These are phyloP conservation scores for Eremothecium coryli DNA, from an alignment of 1,139 yeast species.

Conservation along the genomic window DNA sequence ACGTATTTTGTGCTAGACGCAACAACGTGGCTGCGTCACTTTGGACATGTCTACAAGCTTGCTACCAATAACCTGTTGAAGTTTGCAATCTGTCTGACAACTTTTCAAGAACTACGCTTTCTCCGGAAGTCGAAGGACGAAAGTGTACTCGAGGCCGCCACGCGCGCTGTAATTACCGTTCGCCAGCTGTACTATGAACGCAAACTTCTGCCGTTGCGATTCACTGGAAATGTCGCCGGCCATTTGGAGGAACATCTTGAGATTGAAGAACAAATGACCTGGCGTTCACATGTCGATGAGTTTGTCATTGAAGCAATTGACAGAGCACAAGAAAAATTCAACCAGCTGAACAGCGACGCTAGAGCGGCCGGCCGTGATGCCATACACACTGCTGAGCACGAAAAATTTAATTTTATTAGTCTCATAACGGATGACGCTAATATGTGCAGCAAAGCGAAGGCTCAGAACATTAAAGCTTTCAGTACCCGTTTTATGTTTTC, in stretches of 20 bases:
- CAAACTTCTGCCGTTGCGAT: slow-evolving; percentile 53
- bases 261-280: slow-evolving; percentile 35
- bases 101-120: slow-evolving; percentile 71
- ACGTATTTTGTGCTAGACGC: slow-evolving; percentile 66
- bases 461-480: slow-evolving; percentile 41
- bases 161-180: slow-evolving; percentile 65
- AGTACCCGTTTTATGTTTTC: slow-evolving; percentile 30
- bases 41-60: slow-evolving; percentile 66
- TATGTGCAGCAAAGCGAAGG: slow-evolving; percentile 58
- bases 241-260: slow-evolving; percentile 43
- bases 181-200: slow-evolving; percentile 56
- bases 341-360: slow-evolving; percentile 11
- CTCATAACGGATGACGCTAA: slow-evolving; percentile 66
- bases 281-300: slow-evolving; percentile 36
- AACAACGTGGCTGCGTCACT: slow-evolving; percentile 72
- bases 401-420: slow-evolving; percentile 45
- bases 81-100: slow-evolving; percentile 59
- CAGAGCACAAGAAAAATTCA: slow-evolving; percentile 27
- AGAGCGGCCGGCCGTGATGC: slow-evolving; percentile 8
- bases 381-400: slow-evolving; percentile 14
- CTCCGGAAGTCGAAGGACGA: slow-evolving; percentile 65
- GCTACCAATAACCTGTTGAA: slow-evolving; percentile 51
- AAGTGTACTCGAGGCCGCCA: slow-evolving; percentile 71
- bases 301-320: slow-evolving; percentile 33
- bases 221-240: slow-evolving; percentile 55